Conservation (phyloP, 2,329 filamentous ascomycete genomes). For the Herpotrichia juniperi region DNA sequence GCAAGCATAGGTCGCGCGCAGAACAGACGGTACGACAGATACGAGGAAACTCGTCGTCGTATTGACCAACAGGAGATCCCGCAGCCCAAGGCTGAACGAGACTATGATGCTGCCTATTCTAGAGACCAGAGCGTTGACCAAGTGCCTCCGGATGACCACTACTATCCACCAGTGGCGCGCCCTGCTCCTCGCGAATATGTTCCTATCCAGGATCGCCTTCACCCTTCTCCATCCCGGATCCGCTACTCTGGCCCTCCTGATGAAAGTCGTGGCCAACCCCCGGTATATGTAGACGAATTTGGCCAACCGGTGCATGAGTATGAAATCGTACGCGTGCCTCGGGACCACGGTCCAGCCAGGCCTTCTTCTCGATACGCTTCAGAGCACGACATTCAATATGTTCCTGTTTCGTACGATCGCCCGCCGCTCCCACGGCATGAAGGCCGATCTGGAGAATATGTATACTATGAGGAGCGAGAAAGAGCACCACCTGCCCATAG, state of each 20-base stretch:
- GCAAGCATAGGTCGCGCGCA: constrained; percentile 43
- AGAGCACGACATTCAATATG: constrained; percentile 33
- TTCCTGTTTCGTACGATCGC: constrained; percentile 35
- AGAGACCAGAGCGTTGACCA: constrained; percentile 41
- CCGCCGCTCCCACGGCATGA: constrained; percentile 31
- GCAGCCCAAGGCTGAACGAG: constrained; percentile 35
- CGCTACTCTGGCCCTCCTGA: constrained; percentile 30
- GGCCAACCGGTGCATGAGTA: constrained; percentile 36
- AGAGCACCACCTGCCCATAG: constrained; percentile 21
- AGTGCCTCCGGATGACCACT: constrained; percentile 30
- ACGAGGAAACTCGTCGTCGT: constrained; percentile 43
- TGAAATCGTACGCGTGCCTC: constrained; percentile 38
- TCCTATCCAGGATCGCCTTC: constrained; percentile 39
- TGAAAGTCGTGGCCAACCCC: constrained; percentile 29
- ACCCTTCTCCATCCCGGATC: constrained; percentile 34
- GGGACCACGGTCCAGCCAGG: constrained; percentile 28
- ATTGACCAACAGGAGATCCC: constrained; percentile 45
- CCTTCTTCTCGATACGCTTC: constrained; percentile 27
- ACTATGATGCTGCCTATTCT: constrained; percentile 35
- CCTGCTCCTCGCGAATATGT: constrained; percentile 37
- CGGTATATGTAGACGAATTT: constrained; percentile 40
- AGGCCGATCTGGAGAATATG: constrained; percentile 29
- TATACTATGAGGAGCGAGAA: constrained; percentile 42
- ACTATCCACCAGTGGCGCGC: constrained; percentile 25
- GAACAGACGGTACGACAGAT: constrained; percentile 33